Conservation (phyloP, 2,329 filamentous ascomycete genomes). For the Colletotrichum orchidophilum region DNA sequence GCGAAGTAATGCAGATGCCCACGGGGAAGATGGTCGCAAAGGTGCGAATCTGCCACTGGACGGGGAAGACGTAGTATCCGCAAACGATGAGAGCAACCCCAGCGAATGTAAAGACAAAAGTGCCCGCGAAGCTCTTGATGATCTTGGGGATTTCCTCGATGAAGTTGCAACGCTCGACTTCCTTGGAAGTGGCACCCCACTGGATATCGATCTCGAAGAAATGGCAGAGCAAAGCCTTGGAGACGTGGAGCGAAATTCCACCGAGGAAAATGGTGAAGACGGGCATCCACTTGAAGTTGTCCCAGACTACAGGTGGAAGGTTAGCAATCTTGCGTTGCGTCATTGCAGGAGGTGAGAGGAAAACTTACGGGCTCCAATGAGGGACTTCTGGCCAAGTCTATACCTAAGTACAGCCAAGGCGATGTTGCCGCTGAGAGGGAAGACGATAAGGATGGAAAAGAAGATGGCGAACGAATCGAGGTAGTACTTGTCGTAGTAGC, state of each 20-base stretch:
- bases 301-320: constrained; percentile 44
- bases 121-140: constrained; percentile 61
- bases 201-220: constrained; percentile 54
- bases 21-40: constrained; percentile 71
- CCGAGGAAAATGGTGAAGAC: constrained; percentile 59
- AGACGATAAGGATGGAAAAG: constrained; percentile 71
- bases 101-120: constrained; percentile 59
- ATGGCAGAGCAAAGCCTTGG: constrained; percentile 51
- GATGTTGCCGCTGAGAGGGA: constrained; percentile 69
- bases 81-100: constrained; percentile 58
- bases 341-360: constrained; percentile 43
- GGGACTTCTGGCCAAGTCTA: constrained; percentile 62
- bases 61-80: constrained; percentile 51
- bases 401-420: constrained; percentile 71
- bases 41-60: constrained; percentile 63
- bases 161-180: constrained; percentile 65
- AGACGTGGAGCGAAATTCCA: constrained; percentile 53
- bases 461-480: constrained; percentile 73
- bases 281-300: constrained; percentile 71
- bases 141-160: constrained; percentile 65
- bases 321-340: neutral
- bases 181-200: constrained; percentile 68
- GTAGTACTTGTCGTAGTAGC: constrained; percentile 73
- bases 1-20: constrained; percentile 57
- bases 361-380: constrained; percentile 49